Percentiles rank a stretch among this genome's conserved stretches.
These are phyloP conservation scores for Dittrichia graveolens DNA, from an alignment of 129 eudicot genomes.

Conservation along the genomic window DNA sequence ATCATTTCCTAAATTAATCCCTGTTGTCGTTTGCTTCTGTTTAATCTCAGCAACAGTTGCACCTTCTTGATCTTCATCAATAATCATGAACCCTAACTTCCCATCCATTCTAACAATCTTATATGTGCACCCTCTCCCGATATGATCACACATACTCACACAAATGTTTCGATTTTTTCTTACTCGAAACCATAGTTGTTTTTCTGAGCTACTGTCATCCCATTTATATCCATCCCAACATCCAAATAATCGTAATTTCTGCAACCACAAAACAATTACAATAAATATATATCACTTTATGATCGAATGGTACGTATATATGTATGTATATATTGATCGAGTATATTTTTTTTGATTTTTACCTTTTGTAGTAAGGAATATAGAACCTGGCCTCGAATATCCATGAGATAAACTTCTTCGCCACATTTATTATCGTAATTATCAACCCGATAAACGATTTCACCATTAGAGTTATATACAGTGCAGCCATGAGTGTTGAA, in stretches of 20 bases:
- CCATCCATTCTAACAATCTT: constrained; percentile 35
- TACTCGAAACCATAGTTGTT: constrained; percentile 52
- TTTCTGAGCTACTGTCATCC: constrained; percentile 33
- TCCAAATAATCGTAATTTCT: constrained; percentile 50
- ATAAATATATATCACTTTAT: not conserved
- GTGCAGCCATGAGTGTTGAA: constrained; percentile 69
- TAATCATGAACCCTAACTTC: constrained; percentile 46
- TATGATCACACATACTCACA: constrained; percentile 41
- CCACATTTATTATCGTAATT: constrained; percentile 58
- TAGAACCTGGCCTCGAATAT: constrained; percentile 53
- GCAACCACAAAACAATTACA: constrained; percentile 15
- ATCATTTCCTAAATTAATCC: constrained; percentile 64
- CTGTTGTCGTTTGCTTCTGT: constrained; percentile 52
- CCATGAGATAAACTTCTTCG: constrained; percentile 57
- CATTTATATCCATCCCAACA: constrained; percentile 61
- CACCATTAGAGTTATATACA: constrained; percentile 55
- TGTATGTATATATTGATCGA: not conserved
- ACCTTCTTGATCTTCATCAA: constrained; percentile 42
- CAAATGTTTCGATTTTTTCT: constrained; percentile 31
- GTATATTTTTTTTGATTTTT: not conserved
- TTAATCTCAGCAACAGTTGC: constrained; percentile 58
- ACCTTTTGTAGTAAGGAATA: constrained; percentile 64
- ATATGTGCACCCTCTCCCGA: constrained; percentile 31
- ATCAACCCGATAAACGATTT: constrained; percentile 60
- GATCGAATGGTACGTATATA: not conserved